A percentile compares a stretch with the other conserved stretches of the same genome.
Evolutionary conservation across 306 rosid genomes (phyloP).

Genomic region (Dalbergia cochinchinensis): DNA sequence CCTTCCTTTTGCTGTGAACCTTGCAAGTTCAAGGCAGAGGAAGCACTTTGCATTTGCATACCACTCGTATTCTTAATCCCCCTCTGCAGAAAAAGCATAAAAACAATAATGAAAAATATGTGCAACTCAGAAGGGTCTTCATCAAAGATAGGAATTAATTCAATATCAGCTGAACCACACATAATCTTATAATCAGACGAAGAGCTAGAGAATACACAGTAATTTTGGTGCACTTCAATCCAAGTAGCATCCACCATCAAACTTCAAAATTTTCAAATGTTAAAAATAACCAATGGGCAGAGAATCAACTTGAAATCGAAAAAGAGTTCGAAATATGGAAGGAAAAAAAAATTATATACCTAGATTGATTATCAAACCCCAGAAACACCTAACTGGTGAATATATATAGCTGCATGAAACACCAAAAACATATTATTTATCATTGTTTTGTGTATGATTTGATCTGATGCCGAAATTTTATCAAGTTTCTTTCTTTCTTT

Average conservation of each 20-base stretch:
- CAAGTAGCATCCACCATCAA: not conserved
- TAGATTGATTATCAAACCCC: not conserved
- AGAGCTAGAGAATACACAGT: not conserved
- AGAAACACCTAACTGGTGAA: not conserved
- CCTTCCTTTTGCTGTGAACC: conserved; percentile 48
- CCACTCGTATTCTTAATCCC: conserved; percentile 56
- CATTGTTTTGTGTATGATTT: too few relatives aligned
- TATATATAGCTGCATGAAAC: not conserved
- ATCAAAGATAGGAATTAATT: not conserved
- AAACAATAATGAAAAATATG: not conserved
- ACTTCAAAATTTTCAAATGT: conserved; percentile 3
- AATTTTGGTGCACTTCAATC: not conserved
- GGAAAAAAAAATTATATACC: not conserved
- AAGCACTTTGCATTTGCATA: conserved; percentile 50
- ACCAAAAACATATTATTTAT: not conserved
- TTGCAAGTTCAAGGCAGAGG: conserved; percentile 48
- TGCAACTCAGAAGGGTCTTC: too few relatives aligned
- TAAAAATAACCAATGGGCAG: not conserved
- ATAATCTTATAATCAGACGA: not conserved
- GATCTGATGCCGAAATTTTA: too few relatives aligned
- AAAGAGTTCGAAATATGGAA: not conserved
- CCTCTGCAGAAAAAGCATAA: not conserved
- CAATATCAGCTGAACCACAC: not conserved
- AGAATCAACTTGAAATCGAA: not conserved
- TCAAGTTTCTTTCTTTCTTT: too few relatives aligned